Conservation (phyloP, 1,284 basidiomycete species). For the Psilocybe mexicana region DNA sequence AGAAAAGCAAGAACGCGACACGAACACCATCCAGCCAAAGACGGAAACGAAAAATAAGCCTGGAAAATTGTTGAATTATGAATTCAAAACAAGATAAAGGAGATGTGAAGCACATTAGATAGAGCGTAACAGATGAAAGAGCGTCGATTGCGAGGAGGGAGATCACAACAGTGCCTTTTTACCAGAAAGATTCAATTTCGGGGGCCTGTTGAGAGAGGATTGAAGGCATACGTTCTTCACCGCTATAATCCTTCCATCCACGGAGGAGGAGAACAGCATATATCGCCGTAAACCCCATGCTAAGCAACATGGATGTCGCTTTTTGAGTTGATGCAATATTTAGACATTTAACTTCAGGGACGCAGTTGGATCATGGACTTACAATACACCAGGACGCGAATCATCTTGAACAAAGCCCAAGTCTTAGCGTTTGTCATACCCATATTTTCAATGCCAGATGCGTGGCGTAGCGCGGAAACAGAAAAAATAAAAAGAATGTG, state of each 20-base stretch:
- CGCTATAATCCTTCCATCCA: slow-evolving; percentile 39
- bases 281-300: slow-evolving; percentile 39
- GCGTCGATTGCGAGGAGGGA: slow-evolving; percentile 30
- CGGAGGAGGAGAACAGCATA: slow-evolving; percentile 41
- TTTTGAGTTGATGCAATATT: neutral
- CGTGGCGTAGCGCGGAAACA: slow-evolving; percentile 8
- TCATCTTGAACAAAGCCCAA: slow-evolving; percentile 29
- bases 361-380: neutral
- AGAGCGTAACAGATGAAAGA: slow-evolving; percentile 42
- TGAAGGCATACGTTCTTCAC: slow-evolving; percentile 38
- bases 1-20: slow-evolving; percentile 35
- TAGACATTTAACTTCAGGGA: neutral
- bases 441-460: slow-evolving; percentile 5
- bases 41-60: slow-evolving; percentile 48
- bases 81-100: neutral
- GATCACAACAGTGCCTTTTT: slow-evolving; percentile 40
- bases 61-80: slow-evolving; percentile 19
- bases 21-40: slow-evolving; percentile 44
- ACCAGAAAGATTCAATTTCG: neutral
- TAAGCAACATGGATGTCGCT: slow-evolving; percentile 42
- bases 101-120: slow-evolving; percentile 42
- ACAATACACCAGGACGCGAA: slow-evolving; percentile 21
- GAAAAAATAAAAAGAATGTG: slow-evolving; percentile 14
- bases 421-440: slow-evolving; percentile 22
- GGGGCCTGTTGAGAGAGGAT: neutral